Evolutionary conservation across 768 basidiomycete species (phyloP).

Genomic region (Tricholoma sp.): DNA sequence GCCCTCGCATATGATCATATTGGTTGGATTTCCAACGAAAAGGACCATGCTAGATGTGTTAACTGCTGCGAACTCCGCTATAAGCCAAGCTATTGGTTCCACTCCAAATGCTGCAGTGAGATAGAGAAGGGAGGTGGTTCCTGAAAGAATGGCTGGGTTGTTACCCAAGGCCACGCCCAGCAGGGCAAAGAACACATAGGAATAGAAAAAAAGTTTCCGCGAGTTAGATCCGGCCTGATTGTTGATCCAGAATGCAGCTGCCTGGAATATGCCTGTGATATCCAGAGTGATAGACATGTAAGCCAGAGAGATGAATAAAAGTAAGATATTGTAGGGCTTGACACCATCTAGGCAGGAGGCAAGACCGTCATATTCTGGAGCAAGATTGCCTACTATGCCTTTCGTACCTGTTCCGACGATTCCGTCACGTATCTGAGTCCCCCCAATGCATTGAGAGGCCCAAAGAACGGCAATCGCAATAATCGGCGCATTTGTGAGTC

Average conservation of each 20-base stretch:
- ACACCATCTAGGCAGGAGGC: slow-evolving; percentile 47
- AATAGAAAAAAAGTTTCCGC: slow-evolving; percentile 66
- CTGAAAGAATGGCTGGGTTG: no score
- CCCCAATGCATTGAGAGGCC: slow-evolving; percentile 43
- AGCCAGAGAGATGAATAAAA: slow-evolving; percentile 86
- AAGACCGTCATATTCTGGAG: no score
- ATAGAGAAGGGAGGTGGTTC: no score
- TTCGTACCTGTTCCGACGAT: slow-evolving; percentile 54
- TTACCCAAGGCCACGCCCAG: no score
- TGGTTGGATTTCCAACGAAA: no score
- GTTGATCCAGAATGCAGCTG: slow-evolving; percentile 87
- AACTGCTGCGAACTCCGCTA: no score
- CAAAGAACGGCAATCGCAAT: slow-evolving; percentile 44
- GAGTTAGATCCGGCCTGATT: slow-evolving; percentile 76
- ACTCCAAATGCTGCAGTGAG: no score
- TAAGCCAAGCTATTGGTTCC: no score
- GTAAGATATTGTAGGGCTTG: slow-evolving; percentile 90
- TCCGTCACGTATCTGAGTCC: slow-evolving; percentile 58
- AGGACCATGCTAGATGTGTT: no score
- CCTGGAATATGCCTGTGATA: slow-evolving; percentile 80
- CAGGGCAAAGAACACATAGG: slow-evolving; percentile 84
- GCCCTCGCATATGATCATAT: no score
- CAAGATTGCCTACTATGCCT: slow-evolving; percentile 8
- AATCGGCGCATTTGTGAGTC: slow-evolving; percentile 44
- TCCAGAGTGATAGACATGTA: slow-evolving; percentile 94